Conservation (phyloP, 306 rosid genomes). For the Lotus japonicus region DNA sequence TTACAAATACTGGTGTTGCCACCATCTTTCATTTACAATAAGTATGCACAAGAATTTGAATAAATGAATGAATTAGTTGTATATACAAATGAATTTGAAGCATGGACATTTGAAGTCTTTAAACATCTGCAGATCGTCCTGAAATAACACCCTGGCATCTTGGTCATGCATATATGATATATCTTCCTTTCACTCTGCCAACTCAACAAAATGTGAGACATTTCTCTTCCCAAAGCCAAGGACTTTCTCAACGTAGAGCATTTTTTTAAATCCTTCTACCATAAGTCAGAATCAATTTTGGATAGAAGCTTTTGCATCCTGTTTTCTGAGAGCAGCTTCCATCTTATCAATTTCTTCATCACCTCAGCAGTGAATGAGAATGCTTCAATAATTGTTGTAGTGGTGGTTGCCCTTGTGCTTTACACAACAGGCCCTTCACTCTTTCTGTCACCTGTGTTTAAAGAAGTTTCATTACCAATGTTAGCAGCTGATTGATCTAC, state of each 20-base stretch:
- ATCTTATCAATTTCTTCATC: slow-evolving; percentile 18
- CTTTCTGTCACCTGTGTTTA: slow-evolving; percentile 59
- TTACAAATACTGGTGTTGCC: neutral
- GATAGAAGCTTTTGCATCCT: neutral
- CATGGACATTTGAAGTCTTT: too few relatives aligned
- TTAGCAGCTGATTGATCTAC: neutral
- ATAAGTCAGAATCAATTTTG: too few relatives aligned
- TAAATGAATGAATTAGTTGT: slow-evolving; percentile 8
- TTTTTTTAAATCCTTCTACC: too few relatives aligned
- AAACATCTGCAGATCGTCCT: neutral
- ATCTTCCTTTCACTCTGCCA: slow-evolving; percentile 3
- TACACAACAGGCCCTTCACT: slow-evolving; percentile 52
- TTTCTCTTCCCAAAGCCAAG: neutral
- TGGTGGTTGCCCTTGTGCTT: slow-evolving; percentile 53
- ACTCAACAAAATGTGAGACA: slow-evolving; percentile 20
- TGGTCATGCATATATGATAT: neutral
- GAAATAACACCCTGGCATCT: neutral
- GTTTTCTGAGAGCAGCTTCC: neutral
- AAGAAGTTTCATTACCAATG: neutral
- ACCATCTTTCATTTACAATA: neutral
- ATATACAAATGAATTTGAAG: slow-evolving; percentile 10
- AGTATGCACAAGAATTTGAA: slow-evolving; percentile 11
- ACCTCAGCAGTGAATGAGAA: slow-evolving; percentile 70
- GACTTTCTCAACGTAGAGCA: neutral
- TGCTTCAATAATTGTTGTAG: slow-evolving; percentile 54